These are phyloP conservation scores for Diplodia sapinea DNA, from an alignment of 2,329 filamentous ascomycete genomes.

Conservation along the genomic window DNA sequence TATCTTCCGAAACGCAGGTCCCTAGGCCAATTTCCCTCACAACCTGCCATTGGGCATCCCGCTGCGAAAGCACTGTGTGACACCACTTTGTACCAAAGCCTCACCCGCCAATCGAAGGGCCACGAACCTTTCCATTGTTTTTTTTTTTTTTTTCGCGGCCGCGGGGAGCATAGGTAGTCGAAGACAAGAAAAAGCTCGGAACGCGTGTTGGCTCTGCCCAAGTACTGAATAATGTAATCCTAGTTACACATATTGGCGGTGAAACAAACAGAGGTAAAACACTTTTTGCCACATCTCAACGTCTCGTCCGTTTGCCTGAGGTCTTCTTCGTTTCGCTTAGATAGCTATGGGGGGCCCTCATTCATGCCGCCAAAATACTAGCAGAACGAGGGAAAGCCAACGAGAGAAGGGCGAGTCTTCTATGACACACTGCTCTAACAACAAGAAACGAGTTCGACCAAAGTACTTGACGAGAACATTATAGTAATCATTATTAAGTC, in stretches of 20 bases:
- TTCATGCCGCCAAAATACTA: neutral
- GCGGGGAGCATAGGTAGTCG: neutral
- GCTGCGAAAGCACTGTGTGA: neutral
- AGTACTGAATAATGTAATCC: conserved; percentile 1
- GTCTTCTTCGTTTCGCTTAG: neutral
- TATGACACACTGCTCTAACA: neutral
- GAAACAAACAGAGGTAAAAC: neutral
- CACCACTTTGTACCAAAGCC: neutral
- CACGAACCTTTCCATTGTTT: neutral
- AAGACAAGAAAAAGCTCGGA: neutral
- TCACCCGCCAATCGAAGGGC: neutral
- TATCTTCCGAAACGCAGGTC: conserved; percentile 3
- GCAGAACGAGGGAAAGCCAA: neutral
- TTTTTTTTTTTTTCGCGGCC: neutral
- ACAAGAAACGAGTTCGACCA: neutral
- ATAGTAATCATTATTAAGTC: neutral
- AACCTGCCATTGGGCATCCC: neutral
- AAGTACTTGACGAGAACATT: neutral
- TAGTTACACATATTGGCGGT: neutral
- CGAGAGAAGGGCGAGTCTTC: neutral
- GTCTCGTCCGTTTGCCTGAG: neutral
- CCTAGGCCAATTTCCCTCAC: neutral
- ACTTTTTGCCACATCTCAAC: neutral
- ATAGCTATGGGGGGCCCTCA: neutral
- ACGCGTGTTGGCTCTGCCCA: neutral